These are phyloP conservation scores for Lodderomyces theae DNA, from an alignment of 1,139 yeast genomes.

Conservation along the genomic window DNA sequence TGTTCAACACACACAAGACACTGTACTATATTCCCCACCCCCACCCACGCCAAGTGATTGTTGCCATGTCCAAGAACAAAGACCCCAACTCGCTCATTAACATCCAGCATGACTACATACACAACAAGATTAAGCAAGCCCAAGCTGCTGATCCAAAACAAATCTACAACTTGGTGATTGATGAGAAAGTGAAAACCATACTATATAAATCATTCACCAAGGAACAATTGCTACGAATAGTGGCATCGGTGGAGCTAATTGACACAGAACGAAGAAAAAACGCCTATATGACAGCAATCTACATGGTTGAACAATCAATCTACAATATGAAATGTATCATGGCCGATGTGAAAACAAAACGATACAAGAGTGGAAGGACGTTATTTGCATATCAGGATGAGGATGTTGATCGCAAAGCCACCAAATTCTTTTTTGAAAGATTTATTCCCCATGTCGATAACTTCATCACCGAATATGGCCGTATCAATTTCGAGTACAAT, in stretches of 20 bases:
- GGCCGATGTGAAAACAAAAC: constrained; percentile 38
- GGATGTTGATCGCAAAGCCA: constrained; percentile 22
- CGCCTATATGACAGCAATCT: constrained; percentile 41
- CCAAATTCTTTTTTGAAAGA: constrained; percentile 25
- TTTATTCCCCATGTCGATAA: no score
- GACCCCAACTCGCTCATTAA: constrained; percentile 35
- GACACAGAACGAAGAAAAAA: constrained; percentile 37
- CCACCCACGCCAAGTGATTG: background rate
- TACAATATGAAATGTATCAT: constrained; percentile 42
- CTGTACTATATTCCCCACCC: no score
- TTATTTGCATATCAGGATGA: constrained; percentile 32
- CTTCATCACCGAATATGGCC: no score
- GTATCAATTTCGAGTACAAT: constrained; percentile 27
- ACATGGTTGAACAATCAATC: constrained; percentile 36
- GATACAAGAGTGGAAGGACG: constrained; percentile 41
- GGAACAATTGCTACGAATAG: constrained; percentile 39
- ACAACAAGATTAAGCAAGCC: constrained; percentile 33
- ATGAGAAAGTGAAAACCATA: constrained; percentile 35
- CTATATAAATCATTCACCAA: constrained; percentile 35
- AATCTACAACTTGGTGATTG: constrained; percentile 39
- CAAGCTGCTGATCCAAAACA: constrained; percentile 27
- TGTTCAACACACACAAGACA: background rate
- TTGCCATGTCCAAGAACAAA: constrained; percentile 18
- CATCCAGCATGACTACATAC: constrained; percentile 36
- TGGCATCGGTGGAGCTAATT: constrained; percentile 40